phyloP scores from a whole-genome alignment of 805 yeast species.

The Ascoidea tarda region DNA sequence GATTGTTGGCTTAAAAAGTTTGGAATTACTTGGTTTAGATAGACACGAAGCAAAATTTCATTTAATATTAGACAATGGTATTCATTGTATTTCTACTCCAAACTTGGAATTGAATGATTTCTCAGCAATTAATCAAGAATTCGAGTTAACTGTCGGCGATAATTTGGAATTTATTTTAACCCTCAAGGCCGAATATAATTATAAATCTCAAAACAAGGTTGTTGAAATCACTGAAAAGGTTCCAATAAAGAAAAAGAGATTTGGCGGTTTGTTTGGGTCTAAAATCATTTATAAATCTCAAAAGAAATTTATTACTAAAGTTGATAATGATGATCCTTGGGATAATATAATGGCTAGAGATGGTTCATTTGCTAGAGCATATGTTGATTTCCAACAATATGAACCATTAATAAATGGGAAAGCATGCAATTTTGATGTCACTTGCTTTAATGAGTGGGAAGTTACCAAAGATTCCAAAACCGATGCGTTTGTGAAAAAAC shows the following conservation, averaged over 20 bases:
- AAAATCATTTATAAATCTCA: slow-evolving; percentile 22
- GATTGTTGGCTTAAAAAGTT: slow-evolving; percentile 30
- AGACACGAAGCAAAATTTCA: slow-evolving; percentile 31
- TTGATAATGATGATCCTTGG: slow-evolving; percentile 42
- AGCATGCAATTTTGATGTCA: slow-evolving; percentile 35
- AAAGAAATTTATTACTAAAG: slow-evolving; percentile 34
- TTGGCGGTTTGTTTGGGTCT: slow-evolving; percentile 31
- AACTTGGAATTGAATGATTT: slow-evolving; percentile 20
- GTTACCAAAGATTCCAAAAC: slow-evolving; percentile 16
- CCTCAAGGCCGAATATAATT: slow-evolving; percentile 47
- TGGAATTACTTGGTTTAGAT: slow-evolving; percentile 30
- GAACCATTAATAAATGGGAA: slow-evolving; percentile 41
- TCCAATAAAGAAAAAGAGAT: slow-evolving; percentile 28
- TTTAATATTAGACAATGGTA: slow-evolving; percentile 59
- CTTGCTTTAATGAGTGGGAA: slow-evolving; percentile 79
- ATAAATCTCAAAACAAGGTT: slow-evolving; percentile 27
- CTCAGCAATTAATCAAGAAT: slow-evolving; percentile 49
- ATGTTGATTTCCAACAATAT: slow-evolving; percentile 46
- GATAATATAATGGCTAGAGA: slow-evolving; percentile 56
- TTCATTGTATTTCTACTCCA: slow-evolving; percentile 61
- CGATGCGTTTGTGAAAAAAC: slow-evolving; percentile 18
- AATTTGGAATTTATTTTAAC: slow-evolving; percentile 56
- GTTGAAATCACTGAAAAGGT: slow-evolving; percentile 49
- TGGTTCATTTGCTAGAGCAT: slow-evolving; percentile 80
- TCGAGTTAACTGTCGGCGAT: slow-evolving; percentile 56